Conservation (phyloP, 306 rosid genomes). For the Rosa rugosa region DNA sequence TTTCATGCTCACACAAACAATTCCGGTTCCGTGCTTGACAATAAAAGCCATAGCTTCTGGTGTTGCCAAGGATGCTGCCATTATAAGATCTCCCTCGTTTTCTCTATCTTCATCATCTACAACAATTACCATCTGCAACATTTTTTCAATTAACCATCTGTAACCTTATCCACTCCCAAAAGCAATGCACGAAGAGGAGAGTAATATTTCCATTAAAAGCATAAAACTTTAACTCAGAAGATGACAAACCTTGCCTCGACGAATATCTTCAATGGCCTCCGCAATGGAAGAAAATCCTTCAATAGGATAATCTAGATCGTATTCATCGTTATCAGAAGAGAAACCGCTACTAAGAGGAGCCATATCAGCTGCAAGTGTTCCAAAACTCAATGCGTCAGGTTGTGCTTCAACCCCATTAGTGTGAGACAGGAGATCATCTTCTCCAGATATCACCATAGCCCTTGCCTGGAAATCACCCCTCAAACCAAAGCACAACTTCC, state of each 20-base stretch:
- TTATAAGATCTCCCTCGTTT: constrained; percentile 90
- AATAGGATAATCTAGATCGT: constrained; percentile 62
- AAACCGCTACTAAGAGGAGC: constrained; percentile 20
- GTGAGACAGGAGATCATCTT: constrained; percentile 43
- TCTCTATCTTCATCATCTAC: constrained; percentile 92
- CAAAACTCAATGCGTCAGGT: constrained; percentile 33
- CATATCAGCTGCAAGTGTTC: constrained; percentile 34
- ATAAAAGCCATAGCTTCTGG: constrained; percentile 92
- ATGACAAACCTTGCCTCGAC: constrained; percentile 71
- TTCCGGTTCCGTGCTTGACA: constrained; percentile 87
- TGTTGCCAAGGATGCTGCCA: constrained; percentile 83
- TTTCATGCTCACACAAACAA: constrained; percentile 81
- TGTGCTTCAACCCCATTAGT: constrained; percentile 25
- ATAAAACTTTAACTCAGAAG: constrained; percentile 1
- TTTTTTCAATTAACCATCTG: constrained; percentile 18
- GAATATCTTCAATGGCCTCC: constrained; percentile 82
- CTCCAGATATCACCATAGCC: constrained; percentile 41
- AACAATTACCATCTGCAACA: constrained; percentile 74
- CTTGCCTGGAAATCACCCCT: constrained; percentile 32
- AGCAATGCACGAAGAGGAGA: background rate
- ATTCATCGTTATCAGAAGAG: constrained; percentile 33
- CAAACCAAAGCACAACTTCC: constrained; percentile 26
- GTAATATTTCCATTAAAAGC: background rate
- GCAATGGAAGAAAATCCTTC: constrained; percentile 74
- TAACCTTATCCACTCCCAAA: constrained; percentile 12